These are phyloP conservation scores for Naematelia aurantialba DNA, from an alignment of 768 basidiomycete genomes.

Conservation along the genomic window DNA sequence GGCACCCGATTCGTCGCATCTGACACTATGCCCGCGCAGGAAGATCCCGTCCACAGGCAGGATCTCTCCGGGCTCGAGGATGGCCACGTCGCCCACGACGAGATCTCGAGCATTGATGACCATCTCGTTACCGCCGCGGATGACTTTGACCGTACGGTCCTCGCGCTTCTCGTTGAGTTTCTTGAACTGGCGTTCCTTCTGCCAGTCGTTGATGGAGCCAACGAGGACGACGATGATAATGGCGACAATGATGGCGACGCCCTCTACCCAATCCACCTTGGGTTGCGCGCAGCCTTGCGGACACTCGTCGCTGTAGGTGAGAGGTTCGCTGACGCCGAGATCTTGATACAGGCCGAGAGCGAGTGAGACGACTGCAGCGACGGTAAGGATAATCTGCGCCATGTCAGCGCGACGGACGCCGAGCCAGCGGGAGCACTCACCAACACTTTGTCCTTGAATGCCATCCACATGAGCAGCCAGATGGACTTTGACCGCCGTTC, in stretches of 20 bases:
- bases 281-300: conserved; percentile 56
- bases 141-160: conserved; percentile 80
- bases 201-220: conserved; percentile 95
- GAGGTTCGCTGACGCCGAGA: conserved; percentile 66
- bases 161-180: conserved; percentile 90
- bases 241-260: conserved; percentile 56
- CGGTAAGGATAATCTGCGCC: conserved; percentile 72
- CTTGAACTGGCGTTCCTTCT: conserved; percentile 95
- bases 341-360: conserved; percentile 93
- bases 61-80: conserved; percentile 92
- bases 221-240: conserved; percentile 63
- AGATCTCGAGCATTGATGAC: conserved; percentile 75
- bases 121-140: conserved; percentile 65
- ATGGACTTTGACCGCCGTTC: conserved; percentile 65
- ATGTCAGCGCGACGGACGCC: conserved; percentile 12
- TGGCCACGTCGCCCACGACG: conserved; percentile 86
- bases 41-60: conserved; percentile 95
- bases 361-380: conserved; percentile 88
- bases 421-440: conserved; percentile 53
- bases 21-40: conserved; percentile 84
- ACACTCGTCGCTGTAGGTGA: conserved; percentile 47
- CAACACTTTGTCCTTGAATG: conserved; percentile 84
- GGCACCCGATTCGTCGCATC: conserved; percentile 92
- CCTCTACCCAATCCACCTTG: conserved; percentile 96
- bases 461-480: conserved; percentile 74